These are phyloP conservation scores for Tranzscheliella williamsii DNA, from an alignment of 1,284 basidiomycete genomes.

Conservation along the genomic window DNA sequence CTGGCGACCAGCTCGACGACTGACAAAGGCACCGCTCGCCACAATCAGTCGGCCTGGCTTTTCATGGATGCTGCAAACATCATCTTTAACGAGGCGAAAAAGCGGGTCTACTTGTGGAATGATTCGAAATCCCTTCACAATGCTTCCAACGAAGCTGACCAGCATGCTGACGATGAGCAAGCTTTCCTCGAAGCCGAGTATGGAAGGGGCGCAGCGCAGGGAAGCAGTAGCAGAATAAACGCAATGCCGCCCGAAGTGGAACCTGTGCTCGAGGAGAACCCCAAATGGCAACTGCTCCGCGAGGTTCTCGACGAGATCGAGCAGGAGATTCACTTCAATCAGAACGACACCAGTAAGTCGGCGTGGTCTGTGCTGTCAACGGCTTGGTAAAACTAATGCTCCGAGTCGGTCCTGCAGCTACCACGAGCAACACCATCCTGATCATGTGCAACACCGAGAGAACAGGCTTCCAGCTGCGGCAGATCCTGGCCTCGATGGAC, in stretches of 20 bases:
- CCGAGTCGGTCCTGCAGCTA: constrained; percentile 2
- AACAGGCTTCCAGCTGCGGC: constrained; percentile 48
- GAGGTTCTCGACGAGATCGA: constrained; percentile 90
- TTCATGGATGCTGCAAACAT: constrained; percentile 84
- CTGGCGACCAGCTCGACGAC: constrained; percentile 71
- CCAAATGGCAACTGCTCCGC: constrained; percentile 87
- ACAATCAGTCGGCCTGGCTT: constrained; percentile 81
- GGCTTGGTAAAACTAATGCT: constrained; percentile 1
- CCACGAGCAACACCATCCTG: constrained; percentile 48
- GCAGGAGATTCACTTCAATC: constrained; percentile 71
- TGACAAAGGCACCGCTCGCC: constrained; percentile 30
- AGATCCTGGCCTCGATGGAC: constrained; percentile 46
- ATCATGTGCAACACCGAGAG: constrained; percentile 55
- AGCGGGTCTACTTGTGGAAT: constrained; percentile 73
- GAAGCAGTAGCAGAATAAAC: background rate
- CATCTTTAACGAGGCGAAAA: constrained; percentile 81
- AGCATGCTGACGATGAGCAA: constrained; percentile 54
- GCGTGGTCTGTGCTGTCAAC: background rate
- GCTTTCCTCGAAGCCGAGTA: constrained; percentile 48
- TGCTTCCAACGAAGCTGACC: constrained; percentile 1
- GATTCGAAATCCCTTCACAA: constrained; percentile 8
- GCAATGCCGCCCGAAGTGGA: constrained; percentile 72
- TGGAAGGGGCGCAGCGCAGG: background rate
- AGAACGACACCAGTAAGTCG: constrained; percentile 47
- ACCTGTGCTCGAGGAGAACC: constrained; percentile 86